Evolutionary conservation across 768 basidiomycete species (phyloP).

Genomic region (Coprinopsis marcescibilis): DNA sequence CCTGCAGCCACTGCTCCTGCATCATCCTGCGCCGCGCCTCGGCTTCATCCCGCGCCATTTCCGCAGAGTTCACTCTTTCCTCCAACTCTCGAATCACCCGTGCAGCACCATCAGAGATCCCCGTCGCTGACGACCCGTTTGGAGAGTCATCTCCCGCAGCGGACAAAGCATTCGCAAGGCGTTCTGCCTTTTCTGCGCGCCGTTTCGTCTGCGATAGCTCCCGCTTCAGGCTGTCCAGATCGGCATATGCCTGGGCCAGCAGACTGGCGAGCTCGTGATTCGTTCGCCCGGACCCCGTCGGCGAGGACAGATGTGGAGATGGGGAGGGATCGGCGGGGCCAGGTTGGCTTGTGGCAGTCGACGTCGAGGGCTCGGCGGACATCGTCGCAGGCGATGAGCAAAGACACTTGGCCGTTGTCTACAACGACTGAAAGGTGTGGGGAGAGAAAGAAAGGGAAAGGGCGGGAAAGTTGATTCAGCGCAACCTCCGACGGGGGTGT

Average conservation of each 20-base stretch:
- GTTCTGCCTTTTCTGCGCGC: constrained; percentile 53
- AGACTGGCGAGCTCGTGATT: constrained; percentile 52
- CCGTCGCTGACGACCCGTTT: constrained; percentile 8
- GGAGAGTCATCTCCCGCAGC: constrained; percentile 11
- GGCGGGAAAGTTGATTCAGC: no score
- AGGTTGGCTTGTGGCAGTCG: not conserved
- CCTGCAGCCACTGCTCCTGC: constrained; percentile 44
- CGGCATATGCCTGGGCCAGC: constrained; percentile 48
- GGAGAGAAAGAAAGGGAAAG: no score
- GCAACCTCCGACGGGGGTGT: no score
- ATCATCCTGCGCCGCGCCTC: constrained; percentile 40
- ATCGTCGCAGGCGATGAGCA: not conserved
- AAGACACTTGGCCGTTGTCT: no score
- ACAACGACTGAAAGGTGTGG: no score
- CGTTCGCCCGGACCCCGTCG: constrained; percentile 15
- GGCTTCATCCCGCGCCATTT: constrained; percentile 50
- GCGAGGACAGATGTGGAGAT: not conserved
- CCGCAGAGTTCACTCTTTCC: constrained; percentile 43
- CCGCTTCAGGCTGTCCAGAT: constrained; percentile 43
- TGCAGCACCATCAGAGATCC: constrained; percentile 7
- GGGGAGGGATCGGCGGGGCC: not conserved
- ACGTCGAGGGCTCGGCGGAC: not conserved
- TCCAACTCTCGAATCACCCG: constrained; percentile 42
- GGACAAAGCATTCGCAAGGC: constrained; percentile 24
- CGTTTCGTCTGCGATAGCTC: constrained; percentile 37